phyloP scores from a whole-genome alignment of 1,284 basidiomycete genomes.

The Ustilago shanxiensis region DNA sequence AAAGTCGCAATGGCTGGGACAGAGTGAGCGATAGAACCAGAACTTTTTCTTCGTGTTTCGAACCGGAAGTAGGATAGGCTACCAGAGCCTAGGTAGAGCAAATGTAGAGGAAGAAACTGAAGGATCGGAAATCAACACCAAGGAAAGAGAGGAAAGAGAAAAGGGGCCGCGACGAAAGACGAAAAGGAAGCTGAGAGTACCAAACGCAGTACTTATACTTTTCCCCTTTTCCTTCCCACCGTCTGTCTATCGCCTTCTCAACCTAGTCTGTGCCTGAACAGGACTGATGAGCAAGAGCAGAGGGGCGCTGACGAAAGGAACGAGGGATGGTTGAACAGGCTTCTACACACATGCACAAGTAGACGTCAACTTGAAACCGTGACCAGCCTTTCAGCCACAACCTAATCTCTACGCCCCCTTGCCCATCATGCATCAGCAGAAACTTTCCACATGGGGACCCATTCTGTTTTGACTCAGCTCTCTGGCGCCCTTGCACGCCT shows the following conservation, averaged over 20 bases:
- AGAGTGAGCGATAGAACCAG: conserved; percentile 13
- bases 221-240: background rate
- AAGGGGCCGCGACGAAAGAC: conserved; percentile 21
- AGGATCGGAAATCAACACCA: conserved; percentile 27
- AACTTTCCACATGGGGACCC: conserved; percentile 8
- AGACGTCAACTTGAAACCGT: conserved; percentile 2
- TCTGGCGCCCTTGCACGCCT: background rate
- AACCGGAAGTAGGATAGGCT: conserved; percentile 17
- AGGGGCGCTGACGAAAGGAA: background rate
- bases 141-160: conserved; percentile 4
- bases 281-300: conserved; percentile 3
- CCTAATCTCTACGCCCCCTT: background rate
- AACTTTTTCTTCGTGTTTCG: conserved; percentile 18
- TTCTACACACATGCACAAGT: conserved; percentile 18
- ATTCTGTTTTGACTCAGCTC: no score
- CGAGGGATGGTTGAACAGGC: conserved; percentile 16
- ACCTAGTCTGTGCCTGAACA: background rate
- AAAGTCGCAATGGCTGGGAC: conserved; percentile 17
- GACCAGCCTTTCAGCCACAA: background rate
- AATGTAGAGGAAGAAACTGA: conserved; percentile 3
- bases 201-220: conserved; percentile 26
- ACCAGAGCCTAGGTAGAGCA: conserved; percentile 40
- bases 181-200: background rate
- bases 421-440: background rate
- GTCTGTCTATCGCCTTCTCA: background rate